Conservation (phyloP, 2,329 filamentous ascomycete genomes). For the Keithomyces neogunnii region DNA sequence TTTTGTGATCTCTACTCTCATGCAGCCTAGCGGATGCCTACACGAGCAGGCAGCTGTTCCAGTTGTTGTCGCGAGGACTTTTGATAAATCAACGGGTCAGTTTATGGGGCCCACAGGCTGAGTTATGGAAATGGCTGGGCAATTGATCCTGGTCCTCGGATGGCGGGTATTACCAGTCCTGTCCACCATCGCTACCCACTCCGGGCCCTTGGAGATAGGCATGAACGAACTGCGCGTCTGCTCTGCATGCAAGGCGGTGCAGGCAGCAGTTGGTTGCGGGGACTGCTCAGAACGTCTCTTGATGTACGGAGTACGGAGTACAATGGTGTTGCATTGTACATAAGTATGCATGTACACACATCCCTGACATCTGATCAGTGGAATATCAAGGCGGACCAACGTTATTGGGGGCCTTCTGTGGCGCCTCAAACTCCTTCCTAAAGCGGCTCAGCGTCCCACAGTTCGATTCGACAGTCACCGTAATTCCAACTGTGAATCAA, state of each 20-base stretch:
- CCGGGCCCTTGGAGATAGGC: not conserved
- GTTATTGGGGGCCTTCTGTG: not conserved
- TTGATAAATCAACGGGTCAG: not conserved
- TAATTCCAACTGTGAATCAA: not conserved
- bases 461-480: not conserved
- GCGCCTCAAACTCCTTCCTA: conserved; percentile 7
- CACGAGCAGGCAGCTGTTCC: too few species aligned
- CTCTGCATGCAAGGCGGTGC: too few species aligned
- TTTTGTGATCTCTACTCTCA: too few species aligned
- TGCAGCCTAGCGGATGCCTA: too few species aligned
- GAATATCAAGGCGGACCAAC: not conserved
- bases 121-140: not conserved
- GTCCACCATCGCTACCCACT: not conserved
- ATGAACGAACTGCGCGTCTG: not conserved
- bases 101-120: not conserved
- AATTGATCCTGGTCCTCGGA: not conserved
- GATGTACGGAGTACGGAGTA: too few species aligned
- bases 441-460: conserved; percentile 2
- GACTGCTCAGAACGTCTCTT: too few species aligned
- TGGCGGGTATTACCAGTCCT: not conserved
- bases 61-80: too few species aligned
- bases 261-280: too few species aligned
- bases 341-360: too few species aligned
- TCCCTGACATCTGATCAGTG: not conserved
- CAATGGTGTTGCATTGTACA: too few species aligned